Evolutionary conservation across 1,284 basidiomycete genomes (phyloP).

Genomic region (Ganoderma resinaceum): DNA sequence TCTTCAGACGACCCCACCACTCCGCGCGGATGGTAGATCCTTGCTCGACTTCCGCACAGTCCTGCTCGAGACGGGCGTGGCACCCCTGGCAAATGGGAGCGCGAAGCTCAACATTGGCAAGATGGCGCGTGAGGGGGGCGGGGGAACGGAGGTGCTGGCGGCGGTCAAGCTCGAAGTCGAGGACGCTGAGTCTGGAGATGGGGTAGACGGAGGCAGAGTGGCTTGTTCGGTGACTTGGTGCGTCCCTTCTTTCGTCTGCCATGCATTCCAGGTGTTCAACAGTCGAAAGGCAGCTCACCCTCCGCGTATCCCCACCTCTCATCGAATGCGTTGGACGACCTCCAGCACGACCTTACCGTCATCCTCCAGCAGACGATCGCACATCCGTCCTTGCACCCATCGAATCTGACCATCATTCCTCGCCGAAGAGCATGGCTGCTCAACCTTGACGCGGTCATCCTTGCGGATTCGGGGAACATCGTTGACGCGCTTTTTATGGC

Average conservation of each 20-base stretch:
- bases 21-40: constrained; percentile 64
- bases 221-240: constrained; percentile 78
- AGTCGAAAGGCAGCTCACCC: constrained; percentile 66
- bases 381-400: constrained; percentile 66
- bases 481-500: constrained; percentile 81
- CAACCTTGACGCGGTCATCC: constrained; percentile 71
- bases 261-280: constrained; percentile 32
- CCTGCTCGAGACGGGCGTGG: constrained; percentile 76
- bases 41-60: constrained; percentile 69
- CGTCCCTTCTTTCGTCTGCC: constrained; percentile 35
- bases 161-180: constrained; percentile 80
- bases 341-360: constrained; percentile 71
- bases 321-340: constrained; percentile 58
- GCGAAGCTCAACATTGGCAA: constrained; percentile 73
- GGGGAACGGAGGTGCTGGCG: constrained; percentile 50
- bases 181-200: constrained; percentile 51
- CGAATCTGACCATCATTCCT: constrained; percentile 48
- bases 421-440: constrained; percentile 70
- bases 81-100: constrained; percentile 81
- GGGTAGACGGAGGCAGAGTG: constrained; percentile 62
- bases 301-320: constrained; percentile 69
- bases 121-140: constrained; percentile 45
- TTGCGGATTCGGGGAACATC: constrained; percentile 76
- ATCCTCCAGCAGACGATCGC: constrained; percentile 65
- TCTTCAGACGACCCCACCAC: background rate